phyloP scores from a whole-genome alignment of 129 eudicot genomes.

The Scalesia atractyloides region DNA sequence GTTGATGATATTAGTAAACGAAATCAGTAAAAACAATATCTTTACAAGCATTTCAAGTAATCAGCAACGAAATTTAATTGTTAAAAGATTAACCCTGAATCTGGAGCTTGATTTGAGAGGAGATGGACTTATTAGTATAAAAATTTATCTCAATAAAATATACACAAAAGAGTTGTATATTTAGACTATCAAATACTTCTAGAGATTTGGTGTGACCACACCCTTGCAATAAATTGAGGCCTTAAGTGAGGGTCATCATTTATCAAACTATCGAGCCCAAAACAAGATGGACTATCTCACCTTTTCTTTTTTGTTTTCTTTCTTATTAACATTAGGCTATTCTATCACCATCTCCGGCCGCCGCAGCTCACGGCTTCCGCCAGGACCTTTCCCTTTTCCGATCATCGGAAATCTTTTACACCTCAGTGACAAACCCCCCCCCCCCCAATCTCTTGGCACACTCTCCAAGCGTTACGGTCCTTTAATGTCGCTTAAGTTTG shows the following conservation, averaged over 20 bases:
- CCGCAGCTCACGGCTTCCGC: constrained; percentile 44
- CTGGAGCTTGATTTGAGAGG: too few relatives aligned
- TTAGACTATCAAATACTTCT: too few relatives aligned
- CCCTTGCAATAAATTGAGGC: background rate
- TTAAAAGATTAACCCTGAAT: too few relatives aligned
- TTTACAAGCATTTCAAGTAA: too few relatives aligned
- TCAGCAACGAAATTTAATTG: too few relatives aligned
- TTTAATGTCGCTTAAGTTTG: constrained; percentile 49
- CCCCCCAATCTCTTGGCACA: constrained; percentile 51
- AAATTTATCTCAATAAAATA: too few relatives aligned
- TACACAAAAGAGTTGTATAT: too few relatives aligned
- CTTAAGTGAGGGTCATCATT: background rate
- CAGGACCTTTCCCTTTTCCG: constrained; percentile 57
- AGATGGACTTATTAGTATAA: too few relatives aligned
- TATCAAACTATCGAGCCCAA: background rate
- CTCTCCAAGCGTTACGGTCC: constrained; percentile 59
- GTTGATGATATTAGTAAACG: too few relatives aligned
- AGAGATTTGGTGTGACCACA: background rate
- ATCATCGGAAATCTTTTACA: constrained; percentile 53
- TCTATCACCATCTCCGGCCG: constrained; percentile 8
- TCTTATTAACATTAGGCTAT: background rate
- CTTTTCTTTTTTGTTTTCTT: constrained; percentile 1
- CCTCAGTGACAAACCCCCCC: constrained; percentile 56
- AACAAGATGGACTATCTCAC: constrained; percentile 6
- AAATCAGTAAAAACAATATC: too few relatives aligned